Evolutionary conservation across 768 basidiomycete genomes (phyloP).

Genomic region (Lactarius tabidus): DNA sequence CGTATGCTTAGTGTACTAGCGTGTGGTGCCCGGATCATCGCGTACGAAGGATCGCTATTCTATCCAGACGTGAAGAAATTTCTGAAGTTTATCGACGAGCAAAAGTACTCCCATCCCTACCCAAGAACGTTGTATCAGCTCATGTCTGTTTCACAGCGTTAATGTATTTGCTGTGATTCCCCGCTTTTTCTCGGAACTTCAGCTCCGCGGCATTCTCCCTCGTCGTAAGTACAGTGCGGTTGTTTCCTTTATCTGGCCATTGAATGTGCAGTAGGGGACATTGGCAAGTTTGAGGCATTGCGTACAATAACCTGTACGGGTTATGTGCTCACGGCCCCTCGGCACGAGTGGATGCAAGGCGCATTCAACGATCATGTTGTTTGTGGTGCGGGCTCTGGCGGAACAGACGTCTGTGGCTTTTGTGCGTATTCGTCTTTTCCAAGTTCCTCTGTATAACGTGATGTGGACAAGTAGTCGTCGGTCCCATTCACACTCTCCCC

Average conservation of each 20-base stretch:
- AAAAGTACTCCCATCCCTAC: slow-evolving; percentile 39
- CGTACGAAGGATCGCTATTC: slow-evolving; percentile 71
- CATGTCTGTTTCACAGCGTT: slow-evolving; percentile 30
- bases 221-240: slow-evolving; percentile 19
- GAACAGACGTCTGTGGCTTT: slow-evolving; percentile 74
- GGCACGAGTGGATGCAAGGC: slow-evolving; percentile 61
- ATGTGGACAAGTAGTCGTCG: slow-evolving; percentile 42
- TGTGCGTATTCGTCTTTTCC: slow-evolving; percentile 42
- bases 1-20: slow-evolving; percentile 54
- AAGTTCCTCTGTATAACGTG: not conserved
- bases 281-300: slow-evolving; percentile 53
- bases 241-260: not conserved
- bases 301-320: slow-evolving; percentile 53
- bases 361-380: slow-evolving; percentile 53
- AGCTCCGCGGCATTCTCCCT: slow-evolving; percentile 39
- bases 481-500: slow-evolving; percentile 46
- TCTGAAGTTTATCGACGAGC: slow-evolving; percentile 53
- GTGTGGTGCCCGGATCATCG: slow-evolving; percentile 48
- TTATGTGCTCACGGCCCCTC: slow-evolving; percentile 59
- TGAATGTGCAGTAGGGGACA: slow-evolving; percentile 36
- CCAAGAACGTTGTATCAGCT: not conserved
- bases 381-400: slow-evolving; percentile 56
- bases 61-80: slow-evolving; percentile 51
- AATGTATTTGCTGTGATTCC: slow-evolving; percentile 52
- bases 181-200: slow-evolving; percentile 45